Evolutionary conservation across 345 rosid species (phyloP), one percentile per base, ranked within the genome.

Genomic region (Syzygium aromaticum): DNA sequence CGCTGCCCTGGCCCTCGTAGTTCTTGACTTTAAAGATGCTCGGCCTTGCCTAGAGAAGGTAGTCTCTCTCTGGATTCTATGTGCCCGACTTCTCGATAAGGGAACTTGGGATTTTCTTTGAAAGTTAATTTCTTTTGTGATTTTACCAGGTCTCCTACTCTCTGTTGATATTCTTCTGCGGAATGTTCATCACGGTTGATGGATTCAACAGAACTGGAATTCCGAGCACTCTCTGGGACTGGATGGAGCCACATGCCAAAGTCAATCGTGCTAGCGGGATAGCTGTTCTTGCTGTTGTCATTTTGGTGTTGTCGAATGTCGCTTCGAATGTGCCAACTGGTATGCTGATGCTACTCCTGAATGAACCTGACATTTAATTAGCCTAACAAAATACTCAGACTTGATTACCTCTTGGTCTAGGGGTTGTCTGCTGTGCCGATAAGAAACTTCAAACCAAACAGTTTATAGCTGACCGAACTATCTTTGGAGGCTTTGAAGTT

Each of bases 291-390:
- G 94, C 96, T 3, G 21, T 91, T 51, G 95, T 96, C 89, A 92
- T 97, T 86, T 93, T 97, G 54, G 83, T 91, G 23, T 91, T 96
- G 86, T 95, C 98, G 27, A 97, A 95, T 86, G 88, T 97, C 87
- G 96, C 96, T 59, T 97, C 99, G 11, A 97, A 96, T 87, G 98
- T 97, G 51, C 99, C 98, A 78, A 96, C 99, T 1, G 98, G 99
- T 95, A 92, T 53, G 87, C 8, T 28, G 15, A 21, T 38, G 54
- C 38, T 46, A 23, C 49, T 40, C 86, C 40, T 38, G 63, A 84
- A 11, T 19, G 22, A 54, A 19, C 86, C n/a, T 53, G 49, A 28
- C 40, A 52, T 28, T 51, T 84, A 52, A 22, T 33, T 30, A 84
- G 86, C 13, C 57, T 84, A 84, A 84, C 51, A 53, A 40, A 38